Evolutionary conservation across 2,329 filamentous ascomycete genomes (phyloP).

Genomic region (Colletotrichum sansevieriae): DNA sequence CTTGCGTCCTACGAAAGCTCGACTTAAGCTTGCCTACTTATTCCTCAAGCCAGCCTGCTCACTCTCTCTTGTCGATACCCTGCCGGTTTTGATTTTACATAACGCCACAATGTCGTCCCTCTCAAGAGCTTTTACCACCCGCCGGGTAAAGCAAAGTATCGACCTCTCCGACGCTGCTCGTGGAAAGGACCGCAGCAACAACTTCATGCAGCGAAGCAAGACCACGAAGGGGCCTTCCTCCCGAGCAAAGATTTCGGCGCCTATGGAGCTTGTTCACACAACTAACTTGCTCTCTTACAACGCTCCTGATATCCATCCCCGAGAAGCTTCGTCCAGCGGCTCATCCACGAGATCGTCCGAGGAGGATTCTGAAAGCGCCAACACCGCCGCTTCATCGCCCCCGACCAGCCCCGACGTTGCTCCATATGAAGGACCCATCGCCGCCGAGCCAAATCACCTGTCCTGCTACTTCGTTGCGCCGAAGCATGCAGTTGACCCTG

Average conservation of each 20-base stretch:
- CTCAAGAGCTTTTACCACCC: slow-evolving; percentile 79
- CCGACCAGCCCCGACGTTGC: slow-evolving; percentile 78
- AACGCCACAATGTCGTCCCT: slow-evolving; percentile 66
- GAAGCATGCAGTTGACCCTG: slow-evolving; percentile 57
- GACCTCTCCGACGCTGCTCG: slow-evolving; percentile 58
- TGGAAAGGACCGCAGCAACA: slow-evolving; percentile 33
- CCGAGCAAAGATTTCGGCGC: slow-evolving; percentile 86
- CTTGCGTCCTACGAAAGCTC: slow-evolving; percentile 22
- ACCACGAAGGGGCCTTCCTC: slow-evolving; percentile 58
- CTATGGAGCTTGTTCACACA: slow-evolving; percentile 88
- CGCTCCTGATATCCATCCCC: slow-evolving; percentile 80
- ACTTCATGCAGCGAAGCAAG: slow-evolving; percentile 62
- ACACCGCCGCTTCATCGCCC: slow-evolving; percentile 68
- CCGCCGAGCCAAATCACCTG: slow-evolving; percentile 74
- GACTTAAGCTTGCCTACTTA: slow-evolving; percentile 24
- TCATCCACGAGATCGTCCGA: slow-evolving; percentile 71
- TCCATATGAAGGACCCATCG: slow-evolving; percentile 64
- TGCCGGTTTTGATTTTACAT: background rate
- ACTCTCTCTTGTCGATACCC: background rate
- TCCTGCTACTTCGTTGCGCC: slow-evolving; percentile 75
- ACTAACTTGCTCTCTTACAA: slow-evolving; percentile 98
- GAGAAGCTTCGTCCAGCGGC: slow-evolving; percentile 64
- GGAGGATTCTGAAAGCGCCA: slow-evolving; percentile 78
- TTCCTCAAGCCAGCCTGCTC: background rate
- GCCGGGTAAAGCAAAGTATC: slow-evolving; percentile 71